A percentile compares a stretch with the other conserved stretches of the same genome.
phyloP scores from a whole-genome alignment of 2,329 filamentous ascomycete species.

The Amylocarpus encephaloides region DNA sequence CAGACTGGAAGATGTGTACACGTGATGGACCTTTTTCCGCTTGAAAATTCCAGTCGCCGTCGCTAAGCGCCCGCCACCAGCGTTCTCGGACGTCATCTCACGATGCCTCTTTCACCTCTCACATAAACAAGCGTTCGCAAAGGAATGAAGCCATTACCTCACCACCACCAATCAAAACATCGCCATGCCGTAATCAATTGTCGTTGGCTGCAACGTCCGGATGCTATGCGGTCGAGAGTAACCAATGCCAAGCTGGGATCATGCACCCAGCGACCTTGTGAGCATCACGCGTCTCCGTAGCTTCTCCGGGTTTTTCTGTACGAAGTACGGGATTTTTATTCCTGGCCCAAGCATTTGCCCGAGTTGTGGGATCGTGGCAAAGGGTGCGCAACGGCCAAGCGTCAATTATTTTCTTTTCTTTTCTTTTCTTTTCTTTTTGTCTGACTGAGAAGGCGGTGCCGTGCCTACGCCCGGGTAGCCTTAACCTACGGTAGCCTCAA shows the following conservation, averaged over 20 bases:
- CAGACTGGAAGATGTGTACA: too few relatives aligned
- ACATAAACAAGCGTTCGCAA: not conserved
- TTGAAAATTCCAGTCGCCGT: not conserved
- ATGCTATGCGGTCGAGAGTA: not conserved
- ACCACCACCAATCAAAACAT: not conserved
- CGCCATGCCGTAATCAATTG: constrained; percentile 8
- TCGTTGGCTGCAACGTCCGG: not conserved
- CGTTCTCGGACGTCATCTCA: not conserved
- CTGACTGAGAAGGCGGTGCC: not conserved
- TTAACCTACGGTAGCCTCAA: too few relatives aligned
- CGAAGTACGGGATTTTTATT: not conserved
- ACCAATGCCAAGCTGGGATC: not conserved
- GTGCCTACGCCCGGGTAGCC: not conserved
- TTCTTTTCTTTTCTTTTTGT: not conserved
- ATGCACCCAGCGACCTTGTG: not conserved
- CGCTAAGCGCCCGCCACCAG: not conserved
- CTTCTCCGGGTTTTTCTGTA: not conserved
- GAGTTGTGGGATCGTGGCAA: not conserved
- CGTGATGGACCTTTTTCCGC: too few relatives aligned
- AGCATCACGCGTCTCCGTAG: constrained; percentile 3
- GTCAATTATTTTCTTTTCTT: not conserved
- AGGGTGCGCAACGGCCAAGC: not conserved
- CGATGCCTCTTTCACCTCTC: too few relatives aligned
- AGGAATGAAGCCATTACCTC: constrained; percentile 2
- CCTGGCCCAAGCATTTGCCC: not conserved